These are phyloP conservation scores for Meripilus lineatus DNA, from an alignment of 1,284 basidiomycete genomes.

Conservation along the genomic window DNA sequence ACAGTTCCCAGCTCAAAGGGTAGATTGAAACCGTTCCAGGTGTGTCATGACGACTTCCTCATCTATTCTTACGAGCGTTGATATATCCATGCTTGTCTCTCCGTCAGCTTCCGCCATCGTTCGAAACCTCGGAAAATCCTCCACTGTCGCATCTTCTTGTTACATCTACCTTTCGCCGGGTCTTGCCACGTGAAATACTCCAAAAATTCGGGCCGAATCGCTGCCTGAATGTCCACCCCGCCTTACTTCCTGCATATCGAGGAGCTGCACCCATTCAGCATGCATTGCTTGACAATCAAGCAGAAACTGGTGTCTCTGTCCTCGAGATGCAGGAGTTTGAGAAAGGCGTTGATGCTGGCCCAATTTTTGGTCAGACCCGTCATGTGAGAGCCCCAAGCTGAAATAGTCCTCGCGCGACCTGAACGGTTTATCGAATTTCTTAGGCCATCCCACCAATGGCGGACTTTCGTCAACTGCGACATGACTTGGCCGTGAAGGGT, in stretches of 20 bases:
- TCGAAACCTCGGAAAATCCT: slow-evolving; percentile 22
- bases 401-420: too few relatives aligned
- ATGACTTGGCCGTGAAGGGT: slow-evolving; percentile 60
- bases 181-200: slow-evolving; percentile 69
- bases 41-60: too few relatives aligned
- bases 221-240: slow-evolving; percentile 91
- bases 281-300: slow-evolving; percentile 61
- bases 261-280: slow-evolving; percentile 94
- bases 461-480: slow-evolving; percentile 54
- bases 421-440: too few relatives aligned
- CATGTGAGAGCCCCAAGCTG: slow-evolving; percentile 42
- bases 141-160: slow-evolving; percentile 59
- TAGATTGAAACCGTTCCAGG: too few relatives aligned
- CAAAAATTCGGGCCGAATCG: slow-evolving; percentile 57
- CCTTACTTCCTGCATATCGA: slow-evolving; percentile 84
- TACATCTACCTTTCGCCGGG: slow-evolving; percentile 91
- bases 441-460: slow-evolving; percentile 46
- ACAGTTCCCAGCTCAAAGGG: slow-evolving; percentile 60
- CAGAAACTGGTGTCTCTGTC: slow-evolving; percentile 67
- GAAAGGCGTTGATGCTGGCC: slow-evolving; percentile 59
- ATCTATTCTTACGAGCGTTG: too few relatives aligned
- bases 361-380: slow-evolving; percentile 43
- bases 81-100: too few relatives aligned
- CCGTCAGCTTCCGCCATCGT: slow-evolving; percentile 45
- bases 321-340: slow-evolving; percentile 55